Percentiles rank a stretch among this genome's conserved stretches.
Conservation (phyloP, 306 rosid species). For the Arachis stenosperma region DNA sequence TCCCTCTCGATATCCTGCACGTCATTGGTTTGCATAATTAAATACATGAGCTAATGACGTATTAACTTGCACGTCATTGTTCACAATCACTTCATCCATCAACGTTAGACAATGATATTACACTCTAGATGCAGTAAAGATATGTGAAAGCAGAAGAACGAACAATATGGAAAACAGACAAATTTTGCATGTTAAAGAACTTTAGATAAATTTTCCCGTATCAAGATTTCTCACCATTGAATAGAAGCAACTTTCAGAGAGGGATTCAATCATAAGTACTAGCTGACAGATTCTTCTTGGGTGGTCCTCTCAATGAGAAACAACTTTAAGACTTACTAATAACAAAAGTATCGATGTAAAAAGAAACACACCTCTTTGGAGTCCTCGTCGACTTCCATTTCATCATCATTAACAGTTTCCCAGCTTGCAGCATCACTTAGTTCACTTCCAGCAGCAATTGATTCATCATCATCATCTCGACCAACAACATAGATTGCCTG, state of each 20-base stretch:
- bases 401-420: constrained; percentile 95
- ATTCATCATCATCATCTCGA: constrained; percentile 95
- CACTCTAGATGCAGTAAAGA: neutral
- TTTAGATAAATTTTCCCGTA: neutral
- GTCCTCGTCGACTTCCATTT: constrained; percentile 60
- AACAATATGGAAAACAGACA: constrained; percentile 11
- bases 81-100: constrained; percentile 25
- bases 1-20: constrained; percentile 73
- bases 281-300: constrained; percentile 26
- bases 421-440: constrained; percentile 95
- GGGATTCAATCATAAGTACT: constrained; percentile 12
- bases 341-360: constrained; percentile 32
- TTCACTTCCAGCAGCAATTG: constrained; percentile 89
- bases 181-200: constrained; percentile 17
- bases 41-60: constrained; percentile 12
- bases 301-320: constrained; percentile 25
- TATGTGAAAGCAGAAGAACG: neutral
- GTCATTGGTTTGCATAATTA: constrained; percentile 32
- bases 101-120: constrained; percentile 3
- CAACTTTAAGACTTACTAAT: constrained; percentile 27
- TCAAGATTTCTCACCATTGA: constrained; percentile 1
- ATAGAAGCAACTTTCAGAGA: constrained; percentile 10
- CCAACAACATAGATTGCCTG: constrained; percentile 99
- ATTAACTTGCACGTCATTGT: constrained; percentile 41
- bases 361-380: constrained; percentile 69